phyloP scores from a whole-genome alignment of 768 basidiomycete species.

The Hortiboletus flavorubellus region DNA sequence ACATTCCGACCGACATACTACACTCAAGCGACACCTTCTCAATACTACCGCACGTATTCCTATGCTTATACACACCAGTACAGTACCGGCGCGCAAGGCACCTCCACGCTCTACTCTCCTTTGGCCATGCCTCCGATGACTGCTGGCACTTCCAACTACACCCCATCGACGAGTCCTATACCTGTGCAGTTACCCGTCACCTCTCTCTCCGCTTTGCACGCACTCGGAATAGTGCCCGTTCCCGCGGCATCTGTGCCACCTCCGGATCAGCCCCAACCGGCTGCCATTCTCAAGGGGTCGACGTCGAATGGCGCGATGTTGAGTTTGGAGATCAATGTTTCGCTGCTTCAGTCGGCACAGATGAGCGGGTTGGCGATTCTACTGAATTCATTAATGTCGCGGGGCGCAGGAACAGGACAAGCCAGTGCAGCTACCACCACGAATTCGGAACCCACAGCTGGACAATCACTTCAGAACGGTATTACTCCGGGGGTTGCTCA shows the following conservation, averaged over 20 bases:
- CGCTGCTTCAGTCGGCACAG: conserved; percentile 67
- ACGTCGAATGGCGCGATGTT: conserved; percentile 69
- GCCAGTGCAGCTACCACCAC: conserved; percentile 3
- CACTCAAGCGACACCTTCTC: conserved; percentile 38
- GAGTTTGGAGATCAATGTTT: conserved; percentile 76
- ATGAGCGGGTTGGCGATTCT: conserved; percentile 73
- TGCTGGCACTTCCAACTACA: conserved; percentile 29
- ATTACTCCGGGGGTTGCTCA: conserved; percentile 5
- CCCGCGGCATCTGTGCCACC: conserved; percentile 51
- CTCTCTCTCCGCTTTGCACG: conserved; percentile 54
- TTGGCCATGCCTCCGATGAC: conserved; percentile 37
- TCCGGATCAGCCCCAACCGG: conserved; percentile 59
- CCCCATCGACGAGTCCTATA: conserved; percentile 34
- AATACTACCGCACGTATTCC: conserved; percentile 64
- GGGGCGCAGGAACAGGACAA: conserved; percentile 30
- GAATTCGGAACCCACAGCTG: conserved; percentile 8
- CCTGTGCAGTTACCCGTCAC: conserved; percentile 72
- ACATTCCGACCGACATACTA: conserved; percentile 41
- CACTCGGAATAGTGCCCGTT: conserved; percentile 71
- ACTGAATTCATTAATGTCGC: conserved; percentile 66
- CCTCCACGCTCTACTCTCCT: conserved; percentile 24
- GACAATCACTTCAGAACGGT: conserved; percentile 18
- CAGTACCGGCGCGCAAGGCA: conserved; percentile 22
- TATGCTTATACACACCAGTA: conserved; percentile 66
- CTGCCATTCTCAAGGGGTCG: conserved; percentile 74